Evolutionary conservation across 331 rosid species (phyloP).

Genomic region (Malus hybrid): DNA sequence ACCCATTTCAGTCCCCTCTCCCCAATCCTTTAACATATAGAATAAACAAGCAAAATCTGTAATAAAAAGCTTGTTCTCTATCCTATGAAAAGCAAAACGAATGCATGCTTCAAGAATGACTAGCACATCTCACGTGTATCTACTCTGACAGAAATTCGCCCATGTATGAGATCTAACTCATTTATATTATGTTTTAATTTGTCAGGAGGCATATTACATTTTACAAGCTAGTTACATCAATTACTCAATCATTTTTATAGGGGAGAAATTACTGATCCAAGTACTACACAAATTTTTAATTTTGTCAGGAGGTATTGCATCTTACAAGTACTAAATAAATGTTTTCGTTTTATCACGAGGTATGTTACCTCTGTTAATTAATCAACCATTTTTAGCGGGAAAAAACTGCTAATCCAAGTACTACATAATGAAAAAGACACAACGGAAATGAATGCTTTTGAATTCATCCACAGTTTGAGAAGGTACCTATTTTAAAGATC

Average conservation of each 20-base stretch:
- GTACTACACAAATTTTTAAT: too few relatives aligned
- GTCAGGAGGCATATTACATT: not conserved
- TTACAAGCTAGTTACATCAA: not conserved
- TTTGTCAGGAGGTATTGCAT: not conserved
- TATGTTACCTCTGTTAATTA: not conserved
- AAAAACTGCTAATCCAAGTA: not conserved
- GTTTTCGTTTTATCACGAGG: not conserved
- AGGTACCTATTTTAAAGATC: not conserved
- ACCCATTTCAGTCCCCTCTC: not conserved
- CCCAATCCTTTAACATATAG: not conserved
- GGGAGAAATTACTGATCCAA: not conserved
- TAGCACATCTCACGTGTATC: not conserved
- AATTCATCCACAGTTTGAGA: not conserved
- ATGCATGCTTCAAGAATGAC: not conserved
- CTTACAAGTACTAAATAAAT: too few relatives aligned
- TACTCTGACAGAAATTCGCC: not conserved
- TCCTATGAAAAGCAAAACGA: not conserved
- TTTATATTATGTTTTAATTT: not conserved
- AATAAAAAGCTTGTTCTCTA: not conserved
- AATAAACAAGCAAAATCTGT: constrained; percentile 7
- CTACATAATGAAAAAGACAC: not conserved
- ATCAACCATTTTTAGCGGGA: not conserved
- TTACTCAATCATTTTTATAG: not conserved
- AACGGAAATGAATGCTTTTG: not conserved
- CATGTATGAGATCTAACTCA: not conserved